Conservation (phyloP, 1,139 yeast species). For the Hemisphaericaspora xylofermentans region DNA sequence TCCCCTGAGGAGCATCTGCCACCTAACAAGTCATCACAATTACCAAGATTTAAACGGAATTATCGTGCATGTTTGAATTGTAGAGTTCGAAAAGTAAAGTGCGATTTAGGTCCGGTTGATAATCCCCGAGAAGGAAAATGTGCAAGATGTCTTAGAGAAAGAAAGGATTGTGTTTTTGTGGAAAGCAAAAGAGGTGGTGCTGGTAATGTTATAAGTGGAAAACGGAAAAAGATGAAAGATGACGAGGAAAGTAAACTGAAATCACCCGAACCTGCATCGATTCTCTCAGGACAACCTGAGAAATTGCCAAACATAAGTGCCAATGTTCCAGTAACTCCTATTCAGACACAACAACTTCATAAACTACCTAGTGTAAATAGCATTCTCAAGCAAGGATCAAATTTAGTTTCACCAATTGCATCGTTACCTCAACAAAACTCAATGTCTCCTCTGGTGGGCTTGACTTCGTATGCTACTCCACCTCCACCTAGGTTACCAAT, state of each 20-base stretch:
- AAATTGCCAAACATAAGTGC: conserved; percentile 5
- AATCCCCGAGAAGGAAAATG: conserved; percentile 82
- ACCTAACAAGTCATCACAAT: conserved; percentile 1
- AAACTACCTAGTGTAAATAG: conserved; percentile 8
- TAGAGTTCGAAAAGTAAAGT: conserved; percentile 76
- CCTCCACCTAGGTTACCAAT: conserved; percentile 6
- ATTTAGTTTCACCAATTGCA: not conserved
- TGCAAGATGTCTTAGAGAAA: conserved; percentile 76
- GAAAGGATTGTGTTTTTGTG: conserved; percentile 77
- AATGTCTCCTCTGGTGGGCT: not conserved
- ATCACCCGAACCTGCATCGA: conserved; percentile 1
- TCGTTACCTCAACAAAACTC: not conserved
- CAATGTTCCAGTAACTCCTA: too few relatives aligned
- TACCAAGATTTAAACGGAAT: conserved; percentile 51
- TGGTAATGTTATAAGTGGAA: conserved; percentile 45
- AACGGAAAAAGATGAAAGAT: conserved; percentile 17
- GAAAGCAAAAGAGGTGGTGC: conserved; percentile 61
- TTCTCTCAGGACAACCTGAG: conserved; percentile 4
- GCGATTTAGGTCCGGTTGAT: conserved; percentile 78
- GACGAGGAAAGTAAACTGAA: conserved; percentile 5
- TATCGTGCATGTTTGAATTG: conserved; percentile 86
- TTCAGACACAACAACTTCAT: conserved; percentile 1
- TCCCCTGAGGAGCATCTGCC: conserved; percentile 1
- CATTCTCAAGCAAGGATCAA: conserved; percentile 2
- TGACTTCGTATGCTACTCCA: conserved; percentile 4